Conservation (phyloP, 768 basidiomycete genomes). For the Thelephora aurantiotincta region DNA sequence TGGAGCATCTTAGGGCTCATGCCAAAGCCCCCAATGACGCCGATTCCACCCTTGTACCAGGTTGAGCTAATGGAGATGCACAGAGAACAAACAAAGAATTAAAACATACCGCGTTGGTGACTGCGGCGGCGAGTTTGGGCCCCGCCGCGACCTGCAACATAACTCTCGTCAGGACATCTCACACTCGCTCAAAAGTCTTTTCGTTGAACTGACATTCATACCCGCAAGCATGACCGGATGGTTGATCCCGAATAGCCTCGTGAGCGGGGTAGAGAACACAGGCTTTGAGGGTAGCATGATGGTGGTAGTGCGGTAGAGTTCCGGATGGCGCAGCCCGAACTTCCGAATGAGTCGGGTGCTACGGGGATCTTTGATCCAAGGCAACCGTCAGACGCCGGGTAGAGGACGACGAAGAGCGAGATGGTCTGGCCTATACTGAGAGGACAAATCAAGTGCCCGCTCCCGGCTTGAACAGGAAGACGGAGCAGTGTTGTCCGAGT, state of each 20-base stretch:
- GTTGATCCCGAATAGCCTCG: constrained; percentile 59
- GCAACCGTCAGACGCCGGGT: no score
- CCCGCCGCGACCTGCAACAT: constrained; percentile 78
- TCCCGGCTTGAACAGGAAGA: no score
- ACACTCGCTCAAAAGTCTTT: constrained; percentile 1
- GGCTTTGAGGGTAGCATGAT: constrained; percentile 53
- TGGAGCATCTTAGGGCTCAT: constrained; percentile 62
- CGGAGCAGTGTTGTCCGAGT: no score
- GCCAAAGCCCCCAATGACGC: constrained; percentile 75
- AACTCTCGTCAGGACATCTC: neutral
- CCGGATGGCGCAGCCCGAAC: neutral
- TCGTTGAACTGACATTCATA: constrained; percentile 7
- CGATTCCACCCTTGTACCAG: constrained; percentile 44
- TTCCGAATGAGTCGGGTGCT: no score
- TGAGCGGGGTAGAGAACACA: constrained; percentile 61
- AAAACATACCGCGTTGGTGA: constrained; percentile 84
- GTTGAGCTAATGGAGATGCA: neutral
- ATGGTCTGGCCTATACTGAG: no score
- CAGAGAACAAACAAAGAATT: neutral
- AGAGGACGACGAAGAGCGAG: no score
- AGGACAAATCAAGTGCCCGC: no score
- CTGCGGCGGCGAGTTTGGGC: constrained; percentile 71
- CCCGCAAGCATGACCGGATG: constrained; percentile 82
- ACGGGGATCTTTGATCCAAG: no score
- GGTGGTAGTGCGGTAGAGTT: constrained; percentile 1